Evolutionary conservation across 495 filamentous ascomycete genomes (phyloP).

Genomic region (Penicillium fimorum): DNA sequence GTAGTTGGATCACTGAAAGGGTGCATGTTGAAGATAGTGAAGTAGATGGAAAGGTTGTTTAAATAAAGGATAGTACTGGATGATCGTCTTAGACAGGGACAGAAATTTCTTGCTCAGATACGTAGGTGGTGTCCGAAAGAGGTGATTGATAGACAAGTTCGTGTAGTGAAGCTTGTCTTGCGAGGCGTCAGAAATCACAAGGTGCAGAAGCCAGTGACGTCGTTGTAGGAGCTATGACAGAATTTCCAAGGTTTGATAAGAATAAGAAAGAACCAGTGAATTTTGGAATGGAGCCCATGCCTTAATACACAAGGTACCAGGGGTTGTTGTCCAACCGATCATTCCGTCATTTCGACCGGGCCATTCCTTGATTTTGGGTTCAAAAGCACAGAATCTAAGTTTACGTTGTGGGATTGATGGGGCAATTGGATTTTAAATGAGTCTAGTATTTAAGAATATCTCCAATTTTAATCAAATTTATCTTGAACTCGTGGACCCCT

Average conservation of each 20-base stretch:
- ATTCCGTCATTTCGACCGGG: slow-evolving; percentile 10
- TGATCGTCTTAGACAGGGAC: background rate
- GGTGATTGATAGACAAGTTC: slow-evolving; percentile 8
- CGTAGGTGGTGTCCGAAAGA: slow-evolving; percentile 8
- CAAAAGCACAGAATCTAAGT: background rate
- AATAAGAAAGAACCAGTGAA: background rate
- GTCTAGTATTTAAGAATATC: background rate
- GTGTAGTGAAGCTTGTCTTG: slow-evolving; percentile 5
- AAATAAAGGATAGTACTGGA: slow-evolving; percentile 11
- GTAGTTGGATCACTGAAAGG: slow-evolving; percentile 35
- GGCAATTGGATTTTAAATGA: background rate
- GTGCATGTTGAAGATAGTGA: slow-evolving; percentile 26
- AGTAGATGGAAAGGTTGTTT: slow-evolving; percentile 14
- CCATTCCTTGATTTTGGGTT: slow-evolving; percentile 10
- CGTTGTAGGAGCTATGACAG: slow-evolving; percentile 9
- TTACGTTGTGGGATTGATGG: background rate
- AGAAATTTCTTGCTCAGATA: slow-evolving; percentile 6
- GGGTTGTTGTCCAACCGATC: background rate
- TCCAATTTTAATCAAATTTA: background rate
- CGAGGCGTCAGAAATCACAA: background rate
- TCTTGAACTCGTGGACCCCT: background rate
- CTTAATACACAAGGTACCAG: background rate
- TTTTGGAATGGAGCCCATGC: background rate
- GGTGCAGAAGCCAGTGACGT: slow-evolving; percentile 8
- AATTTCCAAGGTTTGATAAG: slow-evolving; percentile 1